These are phyloP conservation scores for Alternaria arbusti DNA, from an alignment of 2,329 filamentous ascomycete species.

Conservation along the genomic window DNA sequence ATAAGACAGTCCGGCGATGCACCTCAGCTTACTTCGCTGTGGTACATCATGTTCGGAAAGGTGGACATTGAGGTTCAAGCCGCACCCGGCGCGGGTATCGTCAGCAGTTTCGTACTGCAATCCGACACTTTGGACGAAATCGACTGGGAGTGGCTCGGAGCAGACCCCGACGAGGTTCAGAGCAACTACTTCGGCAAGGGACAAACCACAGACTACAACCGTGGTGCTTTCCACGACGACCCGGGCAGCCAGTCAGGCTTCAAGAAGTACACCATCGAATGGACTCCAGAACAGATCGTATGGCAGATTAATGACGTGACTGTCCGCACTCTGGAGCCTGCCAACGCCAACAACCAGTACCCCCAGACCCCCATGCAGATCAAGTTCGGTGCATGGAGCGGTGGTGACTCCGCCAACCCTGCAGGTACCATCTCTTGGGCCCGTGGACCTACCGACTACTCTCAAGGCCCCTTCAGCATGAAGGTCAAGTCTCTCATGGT, in stretches of 20 bases:
- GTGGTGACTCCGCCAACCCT: slow-evolving; percentile 81
- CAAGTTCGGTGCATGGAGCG: slow-evolving; percentile 91
- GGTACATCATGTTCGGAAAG: slow-evolving; percentile 99
- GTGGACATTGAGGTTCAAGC: slow-evolving; percentile 86
- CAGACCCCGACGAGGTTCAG: slow-evolving; percentile 78
- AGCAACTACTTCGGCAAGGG: slow-evolving; percentile 88
- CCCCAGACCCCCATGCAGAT: slow-evolving; percentile 96
- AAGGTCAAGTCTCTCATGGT: slow-evolving; percentile 76
- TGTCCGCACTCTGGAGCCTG: slow-evolving; percentile 75
- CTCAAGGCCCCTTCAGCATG: slow-evolving; percentile 85
- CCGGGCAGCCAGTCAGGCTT: slow-evolving; percentile 73
- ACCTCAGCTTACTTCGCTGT: slow-evolving; percentile 84
- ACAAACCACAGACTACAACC: slow-evolving; percentile 81
- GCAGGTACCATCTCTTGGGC: slow-evolving; percentile 90
- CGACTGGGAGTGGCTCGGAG: slow-evolving; percentile 95
- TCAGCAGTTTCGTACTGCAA: slow-evolving; percentile 88
- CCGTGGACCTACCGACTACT: slow-evolving; percentile 83
- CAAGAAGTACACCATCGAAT: slow-evolving; percentile 89
- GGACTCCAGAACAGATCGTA: slow-evolving; percentile 82
- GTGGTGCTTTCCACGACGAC: slow-evolving; percentile 78
- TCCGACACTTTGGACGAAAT: slow-evolving; percentile 95
- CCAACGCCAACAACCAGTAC: slow-evolving; percentile 77
- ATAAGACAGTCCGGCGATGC: slow-evolving; percentile 79
- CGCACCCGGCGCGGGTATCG: slow-evolving; percentile 87
- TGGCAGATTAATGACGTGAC: slow-evolving; percentile 84